Percentiles rank a stretch among this genome's conserved stretches.
These are phyloP conservation scores for Albophoma yamanashiensis DNA, from an alignment of 2,329 filamentous ascomycete species.

Conservation along the genomic window DNA sequence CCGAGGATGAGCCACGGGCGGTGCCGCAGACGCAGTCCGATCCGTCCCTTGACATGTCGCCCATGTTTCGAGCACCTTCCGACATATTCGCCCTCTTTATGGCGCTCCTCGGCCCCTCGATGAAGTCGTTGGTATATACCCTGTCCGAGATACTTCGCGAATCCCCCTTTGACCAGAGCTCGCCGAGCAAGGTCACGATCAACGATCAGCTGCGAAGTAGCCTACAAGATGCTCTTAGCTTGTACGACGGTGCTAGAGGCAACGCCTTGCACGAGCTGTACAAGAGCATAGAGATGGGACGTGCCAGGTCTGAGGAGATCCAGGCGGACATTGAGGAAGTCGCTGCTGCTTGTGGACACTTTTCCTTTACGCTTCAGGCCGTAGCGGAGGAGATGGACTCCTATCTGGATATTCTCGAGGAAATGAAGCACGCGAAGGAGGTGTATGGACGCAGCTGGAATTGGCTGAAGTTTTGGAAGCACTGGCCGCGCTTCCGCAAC, in stretches of 20 bases:
- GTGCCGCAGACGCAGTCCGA: conserved; percentile 16
- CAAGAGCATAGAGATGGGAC: conserved; percentile 62
- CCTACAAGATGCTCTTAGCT: conserved; percentile 64
- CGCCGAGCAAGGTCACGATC: conserved; percentile 58
- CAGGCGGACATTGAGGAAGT: conserved; percentile 96
- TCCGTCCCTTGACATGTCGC: conserved; percentile 15
- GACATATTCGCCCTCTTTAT: conserved; percentile 94
- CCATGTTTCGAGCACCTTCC: conserved; percentile 48
- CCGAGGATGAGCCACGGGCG: conserved; percentile 32
- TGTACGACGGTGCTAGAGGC: conserved; percentile 68
- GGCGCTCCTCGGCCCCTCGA: conserved; percentile 75
- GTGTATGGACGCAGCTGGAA: conserved; percentile 57
- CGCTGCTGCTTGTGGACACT: conserved; percentile 93
- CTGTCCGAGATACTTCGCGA: conserved; percentile 82
- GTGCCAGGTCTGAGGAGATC: conserved; percentile 58
- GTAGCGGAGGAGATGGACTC: conserved; percentile 83
- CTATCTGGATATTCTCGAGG: conserved; percentile 76
- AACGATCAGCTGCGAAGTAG: conserved; percentile 75
- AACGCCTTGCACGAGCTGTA: conserved; percentile 74
- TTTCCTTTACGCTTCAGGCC: conserved; percentile 82
- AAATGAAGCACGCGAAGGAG: conserved; percentile 64
- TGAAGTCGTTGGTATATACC: conserved; percentile 92
- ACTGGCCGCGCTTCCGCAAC: conserved; percentile 1
- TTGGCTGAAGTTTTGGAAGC: conserved; percentile 75
- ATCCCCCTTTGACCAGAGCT: conserved; percentile 64